Base-by-base conservation (phyloP, 345 rosid genomes). In the Sisymbrium irio region DNA sequence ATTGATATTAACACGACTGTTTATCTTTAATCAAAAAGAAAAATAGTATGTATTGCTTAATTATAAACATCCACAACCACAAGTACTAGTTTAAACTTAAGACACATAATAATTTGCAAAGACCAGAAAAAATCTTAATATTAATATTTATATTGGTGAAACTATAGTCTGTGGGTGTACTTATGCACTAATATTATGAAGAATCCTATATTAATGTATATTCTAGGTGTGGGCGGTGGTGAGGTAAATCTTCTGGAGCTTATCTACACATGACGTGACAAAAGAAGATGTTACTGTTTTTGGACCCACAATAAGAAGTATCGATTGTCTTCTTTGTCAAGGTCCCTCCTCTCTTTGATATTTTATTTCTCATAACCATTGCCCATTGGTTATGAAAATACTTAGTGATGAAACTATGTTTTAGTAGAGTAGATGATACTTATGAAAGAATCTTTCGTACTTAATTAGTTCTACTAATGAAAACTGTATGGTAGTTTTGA, bases 311-410 rank as follows among this genome's bases (percentile, higher is more conserved):
- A 20, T 50, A 50, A 50, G 58, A 74, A 66, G 67, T 59, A 14
- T 61, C 25, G 25, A 51, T 75, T 42, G 69, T 51, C 64, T 61
- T 68, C 69, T 42, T 75, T 68, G 74, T 42, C 64, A 33, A 61
- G 47, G 18, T 32, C 72, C 18, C 28, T 67, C 50, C 30, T 45
- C 41, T 40, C 11, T 74, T 65, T 67, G 58, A 49, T 39, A 46
- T 50, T 58, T 39, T 30, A 14, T n/a, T 74, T 37, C 10, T 9
- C 59, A 33, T 4, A n/a, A 46, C 53, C 33, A 19, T 18, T 62
- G n/a, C 36, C 53, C 33, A 19, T 18, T 62, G n/a, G 41, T 56
- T 33, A 14, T n/a, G 0, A 11, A 30, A 9, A 39, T 5, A 70
- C 10, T 1, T 32, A 32, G 42, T 12, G 37, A 59, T 19, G n/a